These are phyloP conservation scores for Symbiodinium pilosum DNA, from an alignment of 73 alveolate species.

Conservation along the genomic window DNA sequence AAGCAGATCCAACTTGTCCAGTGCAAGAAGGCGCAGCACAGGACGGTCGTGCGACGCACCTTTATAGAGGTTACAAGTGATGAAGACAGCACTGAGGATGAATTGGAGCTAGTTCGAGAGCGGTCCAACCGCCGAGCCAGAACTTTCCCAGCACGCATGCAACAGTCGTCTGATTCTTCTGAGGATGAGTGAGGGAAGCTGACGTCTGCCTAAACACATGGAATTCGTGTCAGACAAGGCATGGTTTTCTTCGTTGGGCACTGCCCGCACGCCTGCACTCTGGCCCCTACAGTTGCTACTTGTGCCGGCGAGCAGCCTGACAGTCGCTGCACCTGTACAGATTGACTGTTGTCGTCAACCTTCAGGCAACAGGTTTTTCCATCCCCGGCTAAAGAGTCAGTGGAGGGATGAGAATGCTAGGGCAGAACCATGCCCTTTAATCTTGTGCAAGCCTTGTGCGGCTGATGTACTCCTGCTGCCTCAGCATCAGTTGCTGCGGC, in stretches of 20 bases:
- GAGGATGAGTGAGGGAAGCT: too few relatives aligned
- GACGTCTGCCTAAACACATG: too few relatives aligned
- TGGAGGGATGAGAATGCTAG: background rate
- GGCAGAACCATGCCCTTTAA: too few relatives aligned
- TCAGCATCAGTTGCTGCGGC: background rate
- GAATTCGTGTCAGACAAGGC: too few relatives aligned
- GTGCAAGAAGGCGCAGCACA: background rate
- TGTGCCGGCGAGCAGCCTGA: background rate
- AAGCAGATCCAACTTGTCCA: background rate
- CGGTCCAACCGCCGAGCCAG: background rate
- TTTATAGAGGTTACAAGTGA: background rate
- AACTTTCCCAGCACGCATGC: background rate
- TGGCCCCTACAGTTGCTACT: background rate
- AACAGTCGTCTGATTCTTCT: background rate
- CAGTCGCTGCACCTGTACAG: background rate
- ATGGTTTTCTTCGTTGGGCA: background rate
- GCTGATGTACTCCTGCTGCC: background rate
- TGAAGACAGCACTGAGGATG: conserved; percentile 8
- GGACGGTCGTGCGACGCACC: background rate
- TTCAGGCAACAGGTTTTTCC: background rate
- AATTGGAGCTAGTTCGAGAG: background rate
- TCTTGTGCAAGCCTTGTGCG: background rate
- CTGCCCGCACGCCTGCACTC: background rate
- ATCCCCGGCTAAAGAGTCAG: background rate
- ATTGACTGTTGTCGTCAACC: background rate